Conservation (phyloP, 306 rosid genomes). For the Castanea sativa region DNA sequence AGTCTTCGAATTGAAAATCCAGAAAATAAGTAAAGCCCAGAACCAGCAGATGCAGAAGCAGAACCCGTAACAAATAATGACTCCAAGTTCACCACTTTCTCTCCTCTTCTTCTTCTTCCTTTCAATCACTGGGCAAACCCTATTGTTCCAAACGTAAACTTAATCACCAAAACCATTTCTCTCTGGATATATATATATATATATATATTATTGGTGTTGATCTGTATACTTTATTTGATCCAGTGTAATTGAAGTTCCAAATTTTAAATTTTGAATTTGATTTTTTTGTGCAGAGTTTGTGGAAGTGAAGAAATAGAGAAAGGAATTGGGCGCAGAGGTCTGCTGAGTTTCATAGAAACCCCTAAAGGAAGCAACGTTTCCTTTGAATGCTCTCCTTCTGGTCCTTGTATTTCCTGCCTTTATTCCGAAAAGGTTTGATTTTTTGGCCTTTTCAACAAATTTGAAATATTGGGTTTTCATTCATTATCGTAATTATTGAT, state of each 20-base stretch:
- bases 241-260: slow-evolving; percentile 10
- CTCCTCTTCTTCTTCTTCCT: slow-evolving; percentile 37
- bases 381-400: slow-evolving; percentile 86
- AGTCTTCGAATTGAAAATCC: neutral
- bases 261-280: slow-evolving; percentile 7
- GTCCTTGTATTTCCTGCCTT: slow-evolving; percentile 89
- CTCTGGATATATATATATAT: neutral
- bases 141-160: slow-evolving; percentile 49
- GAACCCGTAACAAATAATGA: neutral
- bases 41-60: neutral
- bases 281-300: slow-evolving; percentile 32
- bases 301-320: slow-evolving; percentile 29
- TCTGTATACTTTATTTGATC: slow-evolving; percentile 19
- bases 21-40: neutral
- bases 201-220: neutral
- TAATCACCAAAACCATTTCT: slow-evolving; percentile 4
- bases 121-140: slow-evolving; percentile 31
- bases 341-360: slow-evolving; percentile 67
- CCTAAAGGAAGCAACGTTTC: slow-evolving; percentile 64
- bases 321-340: slow-evolving; percentile 54
- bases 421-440: slow-evolving; percentile 73
- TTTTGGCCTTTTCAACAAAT: neutral
- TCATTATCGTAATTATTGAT: neutral
- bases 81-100: slow-evolving; percentile 27
- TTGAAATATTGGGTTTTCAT: neutral